Evolutionary conservation across 2,329 filamentous ascomycete species (phyloP).

Genomic region (Exophiala oligosperma): DNA sequence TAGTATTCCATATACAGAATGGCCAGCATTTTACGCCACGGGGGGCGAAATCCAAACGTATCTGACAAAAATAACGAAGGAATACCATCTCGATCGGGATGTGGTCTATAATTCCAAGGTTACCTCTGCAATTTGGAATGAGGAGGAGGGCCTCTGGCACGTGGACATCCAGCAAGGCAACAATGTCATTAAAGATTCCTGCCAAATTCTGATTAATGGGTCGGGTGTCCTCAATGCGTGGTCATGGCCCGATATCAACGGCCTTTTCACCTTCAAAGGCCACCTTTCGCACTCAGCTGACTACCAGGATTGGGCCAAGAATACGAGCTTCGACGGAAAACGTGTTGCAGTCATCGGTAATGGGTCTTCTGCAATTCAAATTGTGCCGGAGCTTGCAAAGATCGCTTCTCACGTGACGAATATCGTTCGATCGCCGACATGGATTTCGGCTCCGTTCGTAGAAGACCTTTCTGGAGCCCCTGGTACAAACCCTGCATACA

Average conservation of each 20-base stretch:
- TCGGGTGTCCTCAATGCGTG: slow-evolving; percentile 19
- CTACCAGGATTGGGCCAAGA: slow-evolving; percentile 40
- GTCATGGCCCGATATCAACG: slow-evolving; percentile 31
- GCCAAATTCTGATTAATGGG: slow-evolving; percentile 11
- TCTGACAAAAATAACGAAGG: slow-evolving; percentile 39
- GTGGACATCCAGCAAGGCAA: slow-evolving; percentile 30
- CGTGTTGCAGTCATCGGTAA: slow-evolving; percentile 31
- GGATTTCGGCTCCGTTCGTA: slow-evolving; percentile 29
- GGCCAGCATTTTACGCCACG: no score
- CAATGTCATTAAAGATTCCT: slow-evolving; percentile 19
- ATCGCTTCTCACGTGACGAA: slow-evolving; percentile 33
- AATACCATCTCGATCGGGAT: slow-evolving; percentile 41
- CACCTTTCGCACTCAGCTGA: slow-evolving; percentile 41
- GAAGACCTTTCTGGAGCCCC: slow-evolving; percentile 14
- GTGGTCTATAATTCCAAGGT: slow-evolving; percentile 41
- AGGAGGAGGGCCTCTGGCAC: slow-evolving; percentile 37
- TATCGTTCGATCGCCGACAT: slow-evolving; percentile 27
- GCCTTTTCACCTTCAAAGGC: slow-evolving; percentile 35
- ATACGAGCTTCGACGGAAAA: slow-evolving; percentile 21
- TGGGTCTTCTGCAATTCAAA: slow-evolving; percentile 30
- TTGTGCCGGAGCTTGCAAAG: slow-evolving; percentile 41
- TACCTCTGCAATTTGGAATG: slow-evolving; percentile 40
- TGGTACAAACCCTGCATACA: slow-evolving; percentile 30
- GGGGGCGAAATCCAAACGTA: slow-evolving; percentile 46
- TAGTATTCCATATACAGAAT: no score